phyloP scores from a whole-genome alignment of 202 grass and related monocot species.

The Dendrocalamus latiflorus region DNA sequence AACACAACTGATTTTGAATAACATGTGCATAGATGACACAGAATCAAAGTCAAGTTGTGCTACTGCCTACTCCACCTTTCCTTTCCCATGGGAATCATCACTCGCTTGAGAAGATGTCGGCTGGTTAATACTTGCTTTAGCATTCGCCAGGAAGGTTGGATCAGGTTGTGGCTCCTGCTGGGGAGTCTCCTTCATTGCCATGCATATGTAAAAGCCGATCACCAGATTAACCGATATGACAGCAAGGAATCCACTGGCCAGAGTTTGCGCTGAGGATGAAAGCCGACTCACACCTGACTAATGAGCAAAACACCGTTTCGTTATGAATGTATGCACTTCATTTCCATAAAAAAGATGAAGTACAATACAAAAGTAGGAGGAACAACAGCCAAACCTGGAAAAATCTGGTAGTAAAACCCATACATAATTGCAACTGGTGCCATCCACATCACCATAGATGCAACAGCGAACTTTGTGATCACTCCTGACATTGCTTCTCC shows the following conservation, averaged over 20 bases:
- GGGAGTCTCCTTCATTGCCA: too few relatives aligned
- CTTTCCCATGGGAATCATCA: constrained; percentile 50
- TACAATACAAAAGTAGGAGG: not conserved
- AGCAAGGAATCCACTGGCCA: constrained; percentile 79
- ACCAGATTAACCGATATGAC: constrained; percentile 84
- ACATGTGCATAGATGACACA: not conserved
- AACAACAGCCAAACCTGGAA: constrained; percentile 65
- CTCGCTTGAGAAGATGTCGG: constrained; percentile 40
- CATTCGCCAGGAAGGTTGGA: constrained; percentile 68
- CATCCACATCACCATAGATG: constrained; percentile 92
- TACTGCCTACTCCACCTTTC: constrained; percentile 73
- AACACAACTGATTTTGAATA: not conserved
- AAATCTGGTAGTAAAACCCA: constrained; percentile 65
- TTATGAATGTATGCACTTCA: not conserved
- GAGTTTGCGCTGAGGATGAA: constrained; percentile 60
- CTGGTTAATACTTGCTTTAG: constrained; percentile 73
- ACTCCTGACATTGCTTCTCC: constrained; percentile 62
- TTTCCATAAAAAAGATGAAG: not conserved
- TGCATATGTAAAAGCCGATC: constrained; percentile 75
- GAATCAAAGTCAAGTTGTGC: not conserved
- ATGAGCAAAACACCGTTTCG: not conserved
- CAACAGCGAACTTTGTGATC: constrained; percentile 82
- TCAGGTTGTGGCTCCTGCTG: constrained; percentile 71
- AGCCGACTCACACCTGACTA: constrained; percentile 48
- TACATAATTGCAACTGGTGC: constrained; percentile 68